phyloP scores from a whole-genome alignment of 352 stramenopile species.

The Phytophthora multivora region DNA sequence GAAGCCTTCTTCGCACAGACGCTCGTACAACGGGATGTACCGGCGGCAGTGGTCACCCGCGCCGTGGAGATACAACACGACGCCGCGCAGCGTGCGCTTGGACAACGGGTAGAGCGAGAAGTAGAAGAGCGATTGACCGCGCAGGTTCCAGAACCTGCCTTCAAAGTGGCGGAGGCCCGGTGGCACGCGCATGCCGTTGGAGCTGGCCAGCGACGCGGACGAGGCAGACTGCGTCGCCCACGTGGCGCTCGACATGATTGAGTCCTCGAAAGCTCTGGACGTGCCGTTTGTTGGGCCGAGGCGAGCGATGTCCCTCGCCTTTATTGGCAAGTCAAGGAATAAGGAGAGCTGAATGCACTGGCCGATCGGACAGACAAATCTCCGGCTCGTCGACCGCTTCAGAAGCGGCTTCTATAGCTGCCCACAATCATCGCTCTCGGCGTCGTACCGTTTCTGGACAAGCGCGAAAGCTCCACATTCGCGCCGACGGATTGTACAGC shows the following conservation, averaged over 20 bases:
- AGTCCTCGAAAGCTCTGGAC: not conserved
- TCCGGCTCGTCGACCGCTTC: not conserved
- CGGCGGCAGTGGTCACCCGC: constrained; percentile 46
- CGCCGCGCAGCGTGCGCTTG: constrained; percentile 30
- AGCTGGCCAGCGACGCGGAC: constrained; percentile 15
- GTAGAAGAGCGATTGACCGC: constrained; percentile 44
- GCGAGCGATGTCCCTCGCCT: not conserved
- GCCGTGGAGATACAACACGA: constrained; percentile 52
- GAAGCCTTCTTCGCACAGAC: constrained; percentile 41
- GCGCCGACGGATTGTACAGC: constrained; percentile 19
- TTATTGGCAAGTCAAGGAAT: constrained; percentile 14
- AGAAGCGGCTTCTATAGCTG: not conserved
- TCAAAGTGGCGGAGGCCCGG: constrained; percentile 35
- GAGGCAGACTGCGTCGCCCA: constrained; percentile 16
- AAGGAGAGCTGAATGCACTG: constrained; percentile 9
- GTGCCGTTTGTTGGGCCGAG: not conserved
- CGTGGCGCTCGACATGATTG: constrained; percentile 8
- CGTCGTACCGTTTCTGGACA: constrained; percentile 8
- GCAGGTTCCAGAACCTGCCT: constrained; percentile 36
- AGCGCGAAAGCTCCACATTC: constrained; percentile 11
- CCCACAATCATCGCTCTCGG: constrained; percentile 17
- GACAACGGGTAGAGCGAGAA: constrained; percentile 36
- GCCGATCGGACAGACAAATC: constrained; percentile 14
- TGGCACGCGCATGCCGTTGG: constrained; percentile 30
- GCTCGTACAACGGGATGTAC: constrained; percentile 47